Conservation (phyloP, 345 rosid genomes). For the Eucalyptus curtisii region DNA sequence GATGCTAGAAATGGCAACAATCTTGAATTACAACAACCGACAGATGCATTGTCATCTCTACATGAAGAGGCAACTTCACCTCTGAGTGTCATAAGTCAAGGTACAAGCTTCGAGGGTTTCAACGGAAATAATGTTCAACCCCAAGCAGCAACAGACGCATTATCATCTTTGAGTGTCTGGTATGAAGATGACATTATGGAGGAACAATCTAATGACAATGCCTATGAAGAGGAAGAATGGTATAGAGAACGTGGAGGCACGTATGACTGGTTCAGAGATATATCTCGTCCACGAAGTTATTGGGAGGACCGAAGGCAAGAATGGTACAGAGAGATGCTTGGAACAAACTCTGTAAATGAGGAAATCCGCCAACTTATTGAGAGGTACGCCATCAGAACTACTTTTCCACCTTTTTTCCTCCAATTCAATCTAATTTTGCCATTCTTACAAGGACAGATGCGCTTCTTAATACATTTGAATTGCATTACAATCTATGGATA, state of each 20-base stretch:
- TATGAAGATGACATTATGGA: conserved; percentile 27
- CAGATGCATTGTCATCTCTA: background rate
- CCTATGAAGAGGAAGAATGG: background rate
- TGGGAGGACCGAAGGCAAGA: conserved; percentile 72
- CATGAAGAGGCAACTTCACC: background rate
- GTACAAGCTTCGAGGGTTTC: background rate
- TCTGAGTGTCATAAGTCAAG: conserved; percentile 1
- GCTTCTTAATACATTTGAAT: background rate
- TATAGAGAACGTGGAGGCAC: background rate
- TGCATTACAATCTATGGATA: background rate
- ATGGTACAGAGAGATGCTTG: conserved; percentile 67
- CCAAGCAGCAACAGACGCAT: background rate
- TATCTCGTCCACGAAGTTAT: conserved; percentile 74
- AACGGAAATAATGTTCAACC: background rate
- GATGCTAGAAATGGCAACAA: background rate
- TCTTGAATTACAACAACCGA: background rate
- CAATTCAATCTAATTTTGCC: background rate
- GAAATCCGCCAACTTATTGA: conserved; percentile 65
- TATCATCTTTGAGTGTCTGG: conserved; percentile 12
- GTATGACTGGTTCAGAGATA: conserved; percentile 61
- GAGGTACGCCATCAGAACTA: conserved; percentile 24
- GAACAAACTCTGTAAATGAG: conserved; percentile 25
- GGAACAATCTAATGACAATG: conserved; percentile 7
- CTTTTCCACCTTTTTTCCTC: background rate
- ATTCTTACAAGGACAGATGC: background rate